phyloP scores from a whole-genome alignment of 345 rosid species.

The Abelmoschus esculentus region DNA sequence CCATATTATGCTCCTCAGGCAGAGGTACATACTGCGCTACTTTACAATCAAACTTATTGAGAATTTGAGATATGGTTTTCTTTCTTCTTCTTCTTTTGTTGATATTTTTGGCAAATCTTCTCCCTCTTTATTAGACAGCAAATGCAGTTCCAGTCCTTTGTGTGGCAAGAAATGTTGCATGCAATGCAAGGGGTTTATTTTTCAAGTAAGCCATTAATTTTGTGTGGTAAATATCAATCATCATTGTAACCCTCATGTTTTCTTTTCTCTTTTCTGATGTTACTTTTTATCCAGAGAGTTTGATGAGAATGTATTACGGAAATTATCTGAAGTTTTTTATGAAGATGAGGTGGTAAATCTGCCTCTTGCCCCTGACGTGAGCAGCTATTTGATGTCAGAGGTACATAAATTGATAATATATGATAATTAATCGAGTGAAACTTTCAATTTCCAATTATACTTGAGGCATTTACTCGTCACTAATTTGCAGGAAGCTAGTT shows the following conservation, averaged over 20 bases:
- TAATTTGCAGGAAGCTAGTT: conserved; percentile 59
- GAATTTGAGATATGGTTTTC: background rate
- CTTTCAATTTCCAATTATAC: conserved; percentile 5
- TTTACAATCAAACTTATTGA: conserved; percentile 7
- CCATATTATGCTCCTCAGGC: conserved; percentile 99
- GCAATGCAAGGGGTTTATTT: conserved; percentile 93
- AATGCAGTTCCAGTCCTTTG: conserved; percentile 81
- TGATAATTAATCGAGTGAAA: conserved; percentile 2
- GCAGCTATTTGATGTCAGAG: conserved; percentile 90
- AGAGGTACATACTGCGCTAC: conserved; percentile 46
- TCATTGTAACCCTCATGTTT: background rate
- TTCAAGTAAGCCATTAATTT: conserved; percentile 64
- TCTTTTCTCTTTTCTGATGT: conserved; percentile 11
- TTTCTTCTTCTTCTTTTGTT: conserved; percentile 9
- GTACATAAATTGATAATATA: conserved; percentile 31
- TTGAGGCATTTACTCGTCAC: conserved; percentile 14
- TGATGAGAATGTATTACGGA: conserved; percentile 78
- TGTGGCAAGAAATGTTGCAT: conserved; percentile 98
- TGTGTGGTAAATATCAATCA: conserved; percentile 3
- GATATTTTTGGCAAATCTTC: conserved; percentile 11
- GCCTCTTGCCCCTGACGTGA: conserved; percentile 86
- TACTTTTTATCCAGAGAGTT: conserved; percentile 61
- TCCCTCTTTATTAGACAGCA: conserved; percentile 47
- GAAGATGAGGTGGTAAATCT: conserved; percentile 75
- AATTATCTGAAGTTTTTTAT: conserved; percentile 66